Evolutionary conservation across 306 rosid species (phyloP).

Genomic region (Potentilla sterilis): DNA sequence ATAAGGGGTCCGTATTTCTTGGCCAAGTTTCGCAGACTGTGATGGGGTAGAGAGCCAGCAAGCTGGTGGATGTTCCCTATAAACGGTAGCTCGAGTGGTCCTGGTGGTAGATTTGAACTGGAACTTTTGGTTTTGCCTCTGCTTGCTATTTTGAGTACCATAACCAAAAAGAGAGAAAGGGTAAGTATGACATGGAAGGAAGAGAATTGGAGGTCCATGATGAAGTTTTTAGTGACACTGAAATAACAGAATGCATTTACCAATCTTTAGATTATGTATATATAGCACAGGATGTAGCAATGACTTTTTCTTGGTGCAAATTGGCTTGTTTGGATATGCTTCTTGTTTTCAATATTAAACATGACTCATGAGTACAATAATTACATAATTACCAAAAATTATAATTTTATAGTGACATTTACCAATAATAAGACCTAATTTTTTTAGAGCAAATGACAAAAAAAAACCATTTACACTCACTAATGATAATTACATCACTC

Average conservation of each 20-base stretch:
- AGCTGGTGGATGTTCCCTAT: conserved; percentile 32
- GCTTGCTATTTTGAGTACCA: conserved; percentile 14
- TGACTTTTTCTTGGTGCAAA: background rate
- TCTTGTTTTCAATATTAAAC: background rate
- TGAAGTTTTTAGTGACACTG: background rate
- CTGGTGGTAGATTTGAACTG: conserved; percentile 17
- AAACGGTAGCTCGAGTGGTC: conserved; percentile 28
- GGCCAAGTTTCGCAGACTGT: conserved; percentile 25
- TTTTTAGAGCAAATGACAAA: too few relatives aligned
- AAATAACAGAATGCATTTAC: background rate
- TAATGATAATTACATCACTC: too few relatives aligned
- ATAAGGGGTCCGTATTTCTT: conserved; percentile 42
- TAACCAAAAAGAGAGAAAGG: background rate
- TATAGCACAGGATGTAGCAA: background rate
- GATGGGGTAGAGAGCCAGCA: conserved; percentile 22
- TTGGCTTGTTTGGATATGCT: background rate
- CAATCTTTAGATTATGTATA: background rate
- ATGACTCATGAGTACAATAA: too few relatives aligned
- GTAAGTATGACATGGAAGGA: background rate
- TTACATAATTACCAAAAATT: too few relatives aligned
- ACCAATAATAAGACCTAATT: too few relatives aligned
- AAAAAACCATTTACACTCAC: too few relatives aligned
- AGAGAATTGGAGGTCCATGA: conserved; percentile 17
- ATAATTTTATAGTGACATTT: too few relatives aligned
- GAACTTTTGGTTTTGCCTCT: conserved; percentile 8